Evolutionary conservation across 768 basidiomycete species (phyloP), one percentile per base, ranked within the genome.

Genomic region (Suillus plorans): DNA sequence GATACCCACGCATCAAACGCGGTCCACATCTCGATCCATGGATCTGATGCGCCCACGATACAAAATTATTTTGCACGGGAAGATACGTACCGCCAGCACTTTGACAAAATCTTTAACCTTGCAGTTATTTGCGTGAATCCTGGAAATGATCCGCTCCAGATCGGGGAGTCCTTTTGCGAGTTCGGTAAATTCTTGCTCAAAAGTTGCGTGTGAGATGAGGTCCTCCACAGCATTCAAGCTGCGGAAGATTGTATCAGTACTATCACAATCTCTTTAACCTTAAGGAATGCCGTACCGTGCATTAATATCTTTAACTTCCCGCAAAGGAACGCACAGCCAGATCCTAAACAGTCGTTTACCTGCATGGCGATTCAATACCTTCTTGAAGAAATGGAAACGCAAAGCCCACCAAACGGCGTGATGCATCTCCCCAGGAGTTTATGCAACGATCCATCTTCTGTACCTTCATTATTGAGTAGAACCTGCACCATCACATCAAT

Each of bases 221-320:
- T 97, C 97, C 70, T 97, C 82, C 2, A 99, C 94, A 4, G 97
- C 97, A 74, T 99, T 96, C 22, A 97, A 87, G 64, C 97, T 95
- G 68, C 18, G 63, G 42, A 57, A 42, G 34, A 65, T 20, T 55
- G 62, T 57, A 67, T 66, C 47, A 69, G 64, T 69, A 68, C 28
- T 28, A 71, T 50, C 18, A 52, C 31, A 52, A 44, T 58, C 5
- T 28, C 34, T 62, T 62, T 63, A 61, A 63, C 59, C 58, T 64
- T 28, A 42, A 67, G 63, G 67, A 62, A 64, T 41, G 58, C 66
- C 80, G 67, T 71, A 93, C 95, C 95, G 84, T 47, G 92, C 89
- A 71, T 97, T 96, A 77, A 99, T 99, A 57, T 92, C 92, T 13
- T 83, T 74, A 42, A 89, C 87, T 45, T 92, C 87, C 37, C 90